Evolutionary conservation across 805 yeast genomes (phyloP), one percentile per base, ranked within the genome.

Genomic region (Candida hungchunana): DNA sequence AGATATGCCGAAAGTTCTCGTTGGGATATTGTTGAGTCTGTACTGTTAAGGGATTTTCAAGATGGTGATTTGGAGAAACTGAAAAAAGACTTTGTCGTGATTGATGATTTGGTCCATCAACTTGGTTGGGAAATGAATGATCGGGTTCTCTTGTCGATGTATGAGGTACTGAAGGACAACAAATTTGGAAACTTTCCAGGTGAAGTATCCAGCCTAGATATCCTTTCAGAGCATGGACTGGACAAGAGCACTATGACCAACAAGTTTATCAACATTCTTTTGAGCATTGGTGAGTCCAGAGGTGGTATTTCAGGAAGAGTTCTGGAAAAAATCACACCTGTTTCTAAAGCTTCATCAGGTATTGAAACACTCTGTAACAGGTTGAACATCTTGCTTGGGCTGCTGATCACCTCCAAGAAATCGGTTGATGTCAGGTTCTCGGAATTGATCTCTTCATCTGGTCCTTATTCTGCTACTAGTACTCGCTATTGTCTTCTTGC

Each of bases 271-370:
- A 49, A 47, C 27, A 18, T 49, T 1, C 31, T 53, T 8, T 6
- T 44, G 18, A 13, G 13, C 5, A 49, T 26, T 20, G 31, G 41
- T 6, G 26, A 28, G 8, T 6, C 21, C 2, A 17, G 31, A 2
- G 31, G 18, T 6, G 22, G 25, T 6, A 32, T 42, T 11, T 18
- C 46, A 6, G 40, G 37, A 6, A 41, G 51, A 22, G 39, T 51
- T 9, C 20, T 50, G 25, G 58, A 53, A 18, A 47, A 38, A 11
- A 31, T 50, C 4, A 32, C 42, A 2, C 56, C 58, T 0, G 41
- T 53, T 2, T 43, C 56, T 4, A 47, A 36, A 25, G 32, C 42
- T 1, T 24, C 40, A 1, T 15, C 47, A 18, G 44, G 38, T 20
- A 17, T 43, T 13, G 23, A 18, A 4, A 36, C 48, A 2, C 44